Percentiles rank a stretch among this genome's conserved stretches.
Conservation (phyloP, 179 eudicot genomes). For the Drosera spatulata region DNA sequence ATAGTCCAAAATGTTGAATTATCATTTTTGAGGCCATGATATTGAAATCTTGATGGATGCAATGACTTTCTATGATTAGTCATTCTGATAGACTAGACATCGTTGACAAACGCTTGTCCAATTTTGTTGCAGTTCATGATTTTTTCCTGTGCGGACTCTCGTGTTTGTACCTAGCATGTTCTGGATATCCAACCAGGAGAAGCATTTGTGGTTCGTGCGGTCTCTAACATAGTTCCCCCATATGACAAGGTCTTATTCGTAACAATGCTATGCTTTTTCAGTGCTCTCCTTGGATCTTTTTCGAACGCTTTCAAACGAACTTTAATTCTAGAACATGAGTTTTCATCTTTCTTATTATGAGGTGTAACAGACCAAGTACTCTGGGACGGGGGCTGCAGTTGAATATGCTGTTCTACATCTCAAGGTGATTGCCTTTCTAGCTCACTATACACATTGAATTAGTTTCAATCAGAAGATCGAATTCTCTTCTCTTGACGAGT, state of each 20-base stretch:
- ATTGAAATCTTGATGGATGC: too few relatives aligned
- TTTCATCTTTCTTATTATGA: background rate
- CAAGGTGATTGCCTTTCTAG: slow-evolving; percentile 38
- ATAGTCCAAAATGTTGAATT: too few relatives aligned
- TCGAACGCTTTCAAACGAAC: background rate
- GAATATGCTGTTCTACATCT: slow-evolving; percentile 88
- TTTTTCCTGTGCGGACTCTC: slow-evolving; percentile 91
- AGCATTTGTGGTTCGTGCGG: slow-evolving; percentile 78
- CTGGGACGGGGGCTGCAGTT: slow-evolving; percentile 75
- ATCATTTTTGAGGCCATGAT: too few relatives aligned
- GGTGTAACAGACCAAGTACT: slow-evolving; percentile 38
- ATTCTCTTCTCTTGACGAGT: background rate
- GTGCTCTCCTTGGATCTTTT: background rate
- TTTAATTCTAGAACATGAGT: background rate
- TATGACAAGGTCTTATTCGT: slow-evolving; percentile 43
- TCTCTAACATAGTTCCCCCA: slow-evolving; percentile 88
- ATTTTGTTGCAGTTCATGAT: slow-evolving; percentile 26
- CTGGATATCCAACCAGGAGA: slow-evolving; percentile 88
- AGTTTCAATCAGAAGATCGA: background rate
- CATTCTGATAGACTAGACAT: too few relatives aligned
- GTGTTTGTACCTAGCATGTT: slow-evolving; percentile 88
- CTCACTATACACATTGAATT: too few relatives aligned
- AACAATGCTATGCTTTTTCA: background rate
- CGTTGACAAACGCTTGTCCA: background rate
- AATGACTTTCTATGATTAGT: too few relatives aligned